Conservation (phyloP, 352 stramenopile genomes). For the Thalassiosira mediterranea region DNA sequence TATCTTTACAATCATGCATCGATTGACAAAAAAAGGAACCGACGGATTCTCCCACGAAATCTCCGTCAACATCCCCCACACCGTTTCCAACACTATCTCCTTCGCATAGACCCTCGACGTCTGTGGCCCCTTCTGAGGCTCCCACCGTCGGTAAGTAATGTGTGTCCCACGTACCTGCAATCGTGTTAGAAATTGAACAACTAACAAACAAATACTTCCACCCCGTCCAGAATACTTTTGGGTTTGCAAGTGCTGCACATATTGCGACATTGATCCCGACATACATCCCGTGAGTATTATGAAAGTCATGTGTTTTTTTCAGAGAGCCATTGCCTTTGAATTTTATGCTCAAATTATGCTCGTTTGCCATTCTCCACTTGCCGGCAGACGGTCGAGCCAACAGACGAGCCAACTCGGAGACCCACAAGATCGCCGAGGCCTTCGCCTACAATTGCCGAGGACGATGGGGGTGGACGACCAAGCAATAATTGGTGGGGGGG, state of each 20-base stretch:
- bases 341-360: not conserved
- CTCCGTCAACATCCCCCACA: conserved; percentile 8
- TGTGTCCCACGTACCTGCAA: not conserved
- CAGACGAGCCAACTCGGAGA: conserved; percentile 9
- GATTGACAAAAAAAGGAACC: not conserved
- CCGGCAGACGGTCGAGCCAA: not conserved
- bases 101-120: conserved; percentile 8
- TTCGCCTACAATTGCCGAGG: conserved; percentile 4
- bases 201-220: not conserved
- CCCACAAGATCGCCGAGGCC: conserved; percentile 5
- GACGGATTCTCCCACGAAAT: not conserved
- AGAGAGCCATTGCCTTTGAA: not conserved
- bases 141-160: conserved; percentile 12
- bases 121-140: not conserved
- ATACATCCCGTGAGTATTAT: conserved; percentile 24
- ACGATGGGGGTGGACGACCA: no score
- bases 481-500: no score
- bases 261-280: conserved; percentile 23
- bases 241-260: conserved; percentile 20
- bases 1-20: not conserved
- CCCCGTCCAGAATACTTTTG: conserved; percentile 13
- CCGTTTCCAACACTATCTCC: conserved; percentile 1
- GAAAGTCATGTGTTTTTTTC: not conserved
- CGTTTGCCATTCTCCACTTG: not conserved
- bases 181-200: not conserved